phyloP scores from a whole-genome alignment of 306 rosid species.

The Mucuna pruriens region DNA sequence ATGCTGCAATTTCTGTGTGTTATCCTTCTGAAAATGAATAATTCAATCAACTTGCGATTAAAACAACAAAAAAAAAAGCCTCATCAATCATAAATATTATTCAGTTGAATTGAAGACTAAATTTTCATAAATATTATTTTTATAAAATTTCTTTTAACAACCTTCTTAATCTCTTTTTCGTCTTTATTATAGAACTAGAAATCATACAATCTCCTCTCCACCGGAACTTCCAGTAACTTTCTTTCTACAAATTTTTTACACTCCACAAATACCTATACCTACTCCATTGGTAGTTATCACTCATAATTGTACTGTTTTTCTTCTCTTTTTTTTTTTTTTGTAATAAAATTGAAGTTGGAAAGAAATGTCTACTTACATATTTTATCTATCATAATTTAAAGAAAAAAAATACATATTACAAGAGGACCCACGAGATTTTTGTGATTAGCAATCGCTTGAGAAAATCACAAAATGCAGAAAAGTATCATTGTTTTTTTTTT shows the following conservation, averaged over 20 bases:
- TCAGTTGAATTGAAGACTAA: too few species aligned
- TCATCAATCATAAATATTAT: too few species aligned
- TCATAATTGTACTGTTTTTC: neutral
- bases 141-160: too few species aligned
- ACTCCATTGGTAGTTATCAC: neutral
- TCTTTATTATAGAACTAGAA: neutral
- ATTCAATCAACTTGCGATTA: neutral
- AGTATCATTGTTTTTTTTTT: neutral
- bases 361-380: neutral
- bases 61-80: neutral
- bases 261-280: neutral
- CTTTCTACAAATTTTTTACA: neutral
- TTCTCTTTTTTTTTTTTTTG: neutral
- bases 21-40: constrained; percentile 40
- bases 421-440: neutral
- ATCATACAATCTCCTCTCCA: neutral
- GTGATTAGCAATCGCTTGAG: neutral
- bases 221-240: neutral
- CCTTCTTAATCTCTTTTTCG: neutral
- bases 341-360: neutral
- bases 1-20: constrained; percentile 57
- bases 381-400: neutral
- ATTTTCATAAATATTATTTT: too few species aligned
- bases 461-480: neutral
- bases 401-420: neutral